Evolutionary conservation across 257 asterid species (phyloP).

Genomic region (Nicotiana noctiflora): DNA sequence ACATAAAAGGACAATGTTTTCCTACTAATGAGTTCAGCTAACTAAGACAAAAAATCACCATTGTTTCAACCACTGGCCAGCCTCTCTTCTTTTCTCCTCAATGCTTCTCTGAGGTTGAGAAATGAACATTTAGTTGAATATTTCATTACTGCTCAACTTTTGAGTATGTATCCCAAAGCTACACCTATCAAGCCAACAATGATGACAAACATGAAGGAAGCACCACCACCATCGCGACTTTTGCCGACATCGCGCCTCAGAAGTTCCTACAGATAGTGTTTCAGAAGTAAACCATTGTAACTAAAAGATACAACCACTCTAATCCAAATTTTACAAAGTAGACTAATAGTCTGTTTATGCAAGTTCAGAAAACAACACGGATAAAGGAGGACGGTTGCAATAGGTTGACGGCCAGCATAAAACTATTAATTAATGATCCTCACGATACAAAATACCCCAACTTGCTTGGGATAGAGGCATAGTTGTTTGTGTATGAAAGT

Average conservation of each 20-base stretch:
- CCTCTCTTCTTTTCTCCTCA: background rate
- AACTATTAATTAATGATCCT: background rate
- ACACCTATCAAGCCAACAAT: conserved; percentile 22
- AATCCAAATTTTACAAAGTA: background rate
- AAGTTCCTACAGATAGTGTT: conserved; percentile 9
- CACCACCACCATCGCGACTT: conserved; percentile 11
- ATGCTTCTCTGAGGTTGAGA: conserved; percentile 1
- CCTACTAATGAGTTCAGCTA: background rate
- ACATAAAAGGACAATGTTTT: background rate
- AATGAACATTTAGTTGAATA: background rate
- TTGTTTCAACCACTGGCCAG: background rate
- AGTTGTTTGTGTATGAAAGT: background rate
- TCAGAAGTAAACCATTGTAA: background rate
- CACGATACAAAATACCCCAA: background rate
- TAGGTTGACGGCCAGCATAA: background rate
- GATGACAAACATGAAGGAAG: conserved; percentile 20
- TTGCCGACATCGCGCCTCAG: conserved; percentile 11
- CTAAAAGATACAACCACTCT: background rate
- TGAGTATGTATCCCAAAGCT: conserved; percentile 26
- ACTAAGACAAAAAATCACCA: background rate
- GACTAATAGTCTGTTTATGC: background rate
- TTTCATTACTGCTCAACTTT: conserved; percentile 24
- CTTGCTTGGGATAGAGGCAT: background rate
- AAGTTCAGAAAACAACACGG: background rate
- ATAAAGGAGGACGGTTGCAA: background rate